These are phyloP conservation scores for Pistacia atlantica DNA, from an alignment of 345 rosid genomes.

Conservation along the genomic window DNA sequence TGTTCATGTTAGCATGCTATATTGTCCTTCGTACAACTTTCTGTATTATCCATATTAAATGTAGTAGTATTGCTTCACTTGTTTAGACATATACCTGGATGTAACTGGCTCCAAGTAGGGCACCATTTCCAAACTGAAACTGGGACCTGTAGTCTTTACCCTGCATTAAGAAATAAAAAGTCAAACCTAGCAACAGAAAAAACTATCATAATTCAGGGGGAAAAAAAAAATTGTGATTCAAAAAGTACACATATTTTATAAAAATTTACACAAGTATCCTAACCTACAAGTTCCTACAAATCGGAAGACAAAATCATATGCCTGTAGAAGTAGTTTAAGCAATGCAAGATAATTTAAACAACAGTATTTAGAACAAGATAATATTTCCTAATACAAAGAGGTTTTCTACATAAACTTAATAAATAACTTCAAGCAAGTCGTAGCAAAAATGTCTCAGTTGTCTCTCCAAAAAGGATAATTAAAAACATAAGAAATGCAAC, in stretches of 20 bases:
- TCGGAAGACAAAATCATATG: not conserved
- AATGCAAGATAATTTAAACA: not conserved
- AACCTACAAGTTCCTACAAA: not conserved
- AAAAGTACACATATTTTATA: not conserved
- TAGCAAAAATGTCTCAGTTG: not conserved
- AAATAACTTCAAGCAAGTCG: not conserved
- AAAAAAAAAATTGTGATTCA: not conserved
- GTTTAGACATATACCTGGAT: constrained; percentile 68
- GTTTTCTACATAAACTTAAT: not conserved
- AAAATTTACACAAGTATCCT: not conserved
- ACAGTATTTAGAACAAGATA: not conserved
- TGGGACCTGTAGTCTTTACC: constrained; percentile 86
- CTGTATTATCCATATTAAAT: not conserved
- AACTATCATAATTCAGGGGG: not conserved
- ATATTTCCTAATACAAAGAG: not conserved
- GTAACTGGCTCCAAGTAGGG: constrained; percentile 86
- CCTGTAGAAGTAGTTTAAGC: not conserved
- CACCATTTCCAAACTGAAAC: constrained; percentile 82
- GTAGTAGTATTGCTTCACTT: not conserved
- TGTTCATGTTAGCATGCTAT: not conserved
- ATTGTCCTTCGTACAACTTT: not conserved
- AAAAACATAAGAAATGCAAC: not conserved
- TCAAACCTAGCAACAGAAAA: constrained; percentile 5
- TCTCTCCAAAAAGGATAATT: not conserved
- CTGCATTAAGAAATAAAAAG: constrained; percentile 34